Percentiles rank a stretch among this genome's conserved stretches.
These are phyloP conservation scores for Epichloe coenophiala DNA, from an alignment of 2,329 filamentous ascomycete species.

Conservation along the genomic window DNA sequence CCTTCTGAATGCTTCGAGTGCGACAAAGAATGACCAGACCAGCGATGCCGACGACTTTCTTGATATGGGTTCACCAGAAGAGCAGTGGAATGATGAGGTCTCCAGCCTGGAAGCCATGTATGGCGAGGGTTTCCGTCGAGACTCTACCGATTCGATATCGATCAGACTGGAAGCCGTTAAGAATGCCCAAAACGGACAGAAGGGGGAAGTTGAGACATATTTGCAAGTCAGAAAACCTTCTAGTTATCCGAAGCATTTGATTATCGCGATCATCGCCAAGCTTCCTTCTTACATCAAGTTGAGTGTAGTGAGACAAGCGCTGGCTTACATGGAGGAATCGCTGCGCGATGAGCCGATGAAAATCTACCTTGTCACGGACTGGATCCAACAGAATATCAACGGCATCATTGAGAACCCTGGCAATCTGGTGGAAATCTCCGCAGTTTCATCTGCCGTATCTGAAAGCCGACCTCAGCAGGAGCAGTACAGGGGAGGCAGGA, in stretches of 20 bases:
- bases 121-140: constrained; percentile 53
- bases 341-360: constrained; percentile 77
- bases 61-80: constrained; percentile 38
- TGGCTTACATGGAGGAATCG: constrained; percentile 56
- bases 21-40: constrained; percentile 2
- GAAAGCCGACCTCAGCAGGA: constrained; percentile 28
- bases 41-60: constrained; percentile 27
- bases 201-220: constrained; percentile 37
- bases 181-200: constrained; percentile 36
- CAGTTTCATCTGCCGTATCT: constrained; percentile 55
- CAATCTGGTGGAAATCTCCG: constrained; percentile 68
- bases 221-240: constrained; percentile 59
- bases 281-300: constrained; percentile 89
- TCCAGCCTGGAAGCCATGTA: constrained; percentile 76
- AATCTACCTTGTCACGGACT: constrained; percentile 79
- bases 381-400: constrained; percentile 76
- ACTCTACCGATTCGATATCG: constrained; percentile 52
- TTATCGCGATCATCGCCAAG: constrained; percentile 55
- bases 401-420: constrained; percentile 76
- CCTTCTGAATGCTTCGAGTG: constrained; percentile 17
- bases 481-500: constrained; percentile 15
- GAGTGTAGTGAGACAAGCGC: constrained; percentile 66
- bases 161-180: constrained; percentile 49
- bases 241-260: constrained; percentile 57
- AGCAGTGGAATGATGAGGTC: constrained; percentile 77